phyloP scores from a whole-genome alignment of 768 basidiomycete species.

The Trametes meyenii region DNA sequence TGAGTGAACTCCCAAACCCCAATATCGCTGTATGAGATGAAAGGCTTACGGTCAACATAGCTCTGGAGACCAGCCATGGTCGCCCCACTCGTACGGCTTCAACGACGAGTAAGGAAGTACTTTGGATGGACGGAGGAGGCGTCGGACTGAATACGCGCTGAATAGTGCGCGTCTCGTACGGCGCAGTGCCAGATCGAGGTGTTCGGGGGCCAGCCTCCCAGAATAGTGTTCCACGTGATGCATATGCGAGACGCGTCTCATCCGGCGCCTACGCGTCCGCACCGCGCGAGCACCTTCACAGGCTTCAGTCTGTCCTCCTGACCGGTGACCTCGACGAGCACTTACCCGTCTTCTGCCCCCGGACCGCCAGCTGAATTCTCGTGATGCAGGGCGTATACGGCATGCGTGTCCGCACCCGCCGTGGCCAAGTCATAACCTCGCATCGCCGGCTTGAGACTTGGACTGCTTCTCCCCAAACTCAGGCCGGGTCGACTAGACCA shows the following conservation, averaged over 20 bases:
- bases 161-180: neutral
- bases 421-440: neutral
- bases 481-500: too few species aligned
- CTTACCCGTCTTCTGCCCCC: neutral
- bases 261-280: neutral
- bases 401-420: neutral
- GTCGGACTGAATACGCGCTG: too few species aligned
- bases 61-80: constrained; percentile 88
- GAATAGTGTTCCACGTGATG: too few species aligned
- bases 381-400: neutral
- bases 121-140: neutral
- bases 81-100: constrained; percentile 10
- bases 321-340: neutral
- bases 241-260: too few species aligned
- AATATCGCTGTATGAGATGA: neutral
- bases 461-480: neutral
- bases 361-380: constrained; percentile 12
- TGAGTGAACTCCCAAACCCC: neutral
- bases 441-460: neutral
- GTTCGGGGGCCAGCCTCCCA: neutral
- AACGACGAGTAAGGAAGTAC: neutral
- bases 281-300: constrained; percentile 2
- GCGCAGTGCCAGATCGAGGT: neutral
- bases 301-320: constrained; percentile 10
- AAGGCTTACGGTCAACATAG: constrained; percentile 80